Conservation (phyloP, 768 basidiomycete genomes). For the Pleurotus platypus region DNA sequence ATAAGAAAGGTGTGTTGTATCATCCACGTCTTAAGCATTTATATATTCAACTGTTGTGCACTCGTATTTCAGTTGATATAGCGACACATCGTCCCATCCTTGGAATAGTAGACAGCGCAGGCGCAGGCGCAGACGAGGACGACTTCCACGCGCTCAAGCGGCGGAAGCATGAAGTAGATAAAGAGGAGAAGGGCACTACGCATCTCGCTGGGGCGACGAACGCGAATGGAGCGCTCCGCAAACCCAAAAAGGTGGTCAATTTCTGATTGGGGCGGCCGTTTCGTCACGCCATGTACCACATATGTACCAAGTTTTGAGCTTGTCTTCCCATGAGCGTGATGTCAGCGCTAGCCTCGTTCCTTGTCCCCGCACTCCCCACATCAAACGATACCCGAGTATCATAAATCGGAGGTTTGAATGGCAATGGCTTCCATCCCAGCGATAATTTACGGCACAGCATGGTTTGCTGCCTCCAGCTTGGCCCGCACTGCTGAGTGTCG, state of each 20-base stretch:
- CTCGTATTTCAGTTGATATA: not conserved
- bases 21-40: no score
- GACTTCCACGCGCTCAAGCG: slow-evolving; percentile 86
- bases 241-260: slow-evolving; percentile 4
- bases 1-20: slow-evolving; percentile 54
- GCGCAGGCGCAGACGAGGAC: slow-evolving; percentile 87
- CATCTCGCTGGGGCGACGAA: slow-evolving; percentile 26
- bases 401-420: no score
- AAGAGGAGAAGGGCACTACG: slow-evolving; percentile 47
- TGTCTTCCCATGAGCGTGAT: slow-evolving; percentile 11
- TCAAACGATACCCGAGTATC: no score
- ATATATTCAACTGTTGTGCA: not conserved
- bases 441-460: slow-evolving; percentile 63
- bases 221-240: slow-evolving; percentile 46
- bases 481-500: not conserved
- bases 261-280: not conserved
- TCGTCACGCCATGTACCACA: not conserved
- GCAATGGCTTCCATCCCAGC: slow-evolving; percentile 6
- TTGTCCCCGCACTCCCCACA: no score
- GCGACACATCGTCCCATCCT: not conserved
- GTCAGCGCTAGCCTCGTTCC: slow-evolving; percentile 20
- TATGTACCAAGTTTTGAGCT: not conserved
- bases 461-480: slow-evolving; percentile 29
- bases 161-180: slow-evolving; percentile 54
- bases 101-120: slow-evolving; percentile 37